Evolutionary conservation across 2,329 filamentous ascomycete species (phyloP).

Genomic region (Cladophialophora immunda): DNA sequence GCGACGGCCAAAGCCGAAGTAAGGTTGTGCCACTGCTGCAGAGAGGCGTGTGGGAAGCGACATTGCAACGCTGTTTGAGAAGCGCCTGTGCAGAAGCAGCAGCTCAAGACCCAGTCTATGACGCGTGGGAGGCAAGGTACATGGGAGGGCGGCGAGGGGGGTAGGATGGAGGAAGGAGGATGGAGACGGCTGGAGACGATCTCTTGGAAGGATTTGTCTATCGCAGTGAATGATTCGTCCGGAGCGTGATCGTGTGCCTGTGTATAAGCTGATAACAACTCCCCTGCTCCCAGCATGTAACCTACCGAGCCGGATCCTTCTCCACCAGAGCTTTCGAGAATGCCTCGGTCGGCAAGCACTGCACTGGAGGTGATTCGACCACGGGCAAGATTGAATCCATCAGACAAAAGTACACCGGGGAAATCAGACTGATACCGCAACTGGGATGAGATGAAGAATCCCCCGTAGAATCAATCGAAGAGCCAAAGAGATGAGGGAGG

Average conservation of each 20-base stretch:
- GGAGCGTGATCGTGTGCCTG: conserved; percentile 24
- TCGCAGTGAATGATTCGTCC: conserved; percentile 19
- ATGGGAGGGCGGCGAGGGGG: neutral
- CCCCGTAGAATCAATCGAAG: neutral
- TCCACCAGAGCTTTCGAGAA: conserved; percentile 20
- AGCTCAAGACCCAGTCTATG: conserved; percentile 12
- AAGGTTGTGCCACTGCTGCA: conserved; percentile 5
- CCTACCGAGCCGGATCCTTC: conserved; percentile 13
- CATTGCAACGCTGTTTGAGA: conserved; percentile 13
- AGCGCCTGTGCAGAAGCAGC: conserved; percentile 10
- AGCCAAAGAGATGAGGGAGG: conserved; percentile 11
- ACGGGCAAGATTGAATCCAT: neutral
- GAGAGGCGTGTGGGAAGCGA: conserved; percentile 2
- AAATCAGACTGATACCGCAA: neutral
- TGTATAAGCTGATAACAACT: conserved; percentile 8
- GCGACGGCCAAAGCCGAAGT: conserved; percentile 17
- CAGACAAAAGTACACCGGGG: conserved; percentile 1
- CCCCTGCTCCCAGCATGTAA: conserved; percentile 16
- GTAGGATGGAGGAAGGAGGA: neutral
- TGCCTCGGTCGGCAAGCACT: conserved; percentile 5
- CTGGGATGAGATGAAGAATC: neutral
- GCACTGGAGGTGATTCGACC: neutral
- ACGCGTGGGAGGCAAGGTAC: conserved; percentile 7
- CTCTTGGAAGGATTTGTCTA: neutral
- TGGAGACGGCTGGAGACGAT: conserved; percentile 10